phyloP scores from a whole-genome alignment of 495 filamentous ascomycete species.

The Chlorociboria aeruginascens region DNA sequence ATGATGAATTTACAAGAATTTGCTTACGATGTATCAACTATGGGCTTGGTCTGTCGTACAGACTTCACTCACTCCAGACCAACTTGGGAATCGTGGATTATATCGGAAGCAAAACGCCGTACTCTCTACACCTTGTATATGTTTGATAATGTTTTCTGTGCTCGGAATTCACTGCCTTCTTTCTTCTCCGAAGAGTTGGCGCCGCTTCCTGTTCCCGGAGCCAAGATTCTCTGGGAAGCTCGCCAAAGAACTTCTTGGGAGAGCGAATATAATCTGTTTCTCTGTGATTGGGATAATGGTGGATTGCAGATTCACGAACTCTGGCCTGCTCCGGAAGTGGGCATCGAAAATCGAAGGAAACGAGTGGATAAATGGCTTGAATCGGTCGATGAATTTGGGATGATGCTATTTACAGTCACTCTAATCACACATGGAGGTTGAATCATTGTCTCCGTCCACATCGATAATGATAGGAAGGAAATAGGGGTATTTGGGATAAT shows the following conservation, averaged over 20 bases:
- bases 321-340: background rate
- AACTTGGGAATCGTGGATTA: slow-evolving; percentile 37
- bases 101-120: slow-evolving; percentile 32
- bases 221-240: slow-evolving; percentile 27
- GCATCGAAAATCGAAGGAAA: slow-evolving; percentile 17
- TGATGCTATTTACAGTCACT: slow-evolving; percentile 33
- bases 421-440: background rate
- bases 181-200: slow-evolving; percentile 32
- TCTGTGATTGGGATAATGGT: slow-evolving; percentile 27
- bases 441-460: background rate
- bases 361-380: slow-evolving; percentile 34
- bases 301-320: slow-evolving; percentile 27
- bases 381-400: slow-evolving; percentile 34
- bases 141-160: slow-evolving; percentile 31
- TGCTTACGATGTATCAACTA: slow-evolving; percentile 24
- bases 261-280: slow-evolving; percentile 27
- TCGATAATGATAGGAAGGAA: too few species aligned
- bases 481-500: too few species aligned
- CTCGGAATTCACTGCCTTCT: slow-evolving; percentile 30
- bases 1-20: slow-evolving; percentile 36
- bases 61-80: slow-evolving; percentile 28
- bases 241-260: slow-evolving; percentile 27
- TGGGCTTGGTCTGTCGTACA: slow-evolving; percentile 30
- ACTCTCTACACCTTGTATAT: slow-evolving; percentile 38
- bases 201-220: slow-evolving; percentile 27